Percentiles rank a stretch among this genome's conserved stretches.
Conservation (phyloP, 805 yeast species). For the Blastobotrys terrestris region DNA sequence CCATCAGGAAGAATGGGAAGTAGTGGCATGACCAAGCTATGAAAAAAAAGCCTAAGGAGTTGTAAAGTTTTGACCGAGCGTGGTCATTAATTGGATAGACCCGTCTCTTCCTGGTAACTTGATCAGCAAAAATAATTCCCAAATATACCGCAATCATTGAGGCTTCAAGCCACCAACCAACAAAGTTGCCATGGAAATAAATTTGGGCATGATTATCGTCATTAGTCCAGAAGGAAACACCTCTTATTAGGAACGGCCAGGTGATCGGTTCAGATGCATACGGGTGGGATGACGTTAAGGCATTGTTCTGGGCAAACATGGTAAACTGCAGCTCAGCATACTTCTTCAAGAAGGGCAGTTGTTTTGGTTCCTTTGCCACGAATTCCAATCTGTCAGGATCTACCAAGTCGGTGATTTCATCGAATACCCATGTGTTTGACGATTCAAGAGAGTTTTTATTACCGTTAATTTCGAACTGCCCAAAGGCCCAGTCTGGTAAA, state of each 20-base stretch:
- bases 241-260: slow-evolving; percentile 87
- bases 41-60: slow-evolving; percentile 76
- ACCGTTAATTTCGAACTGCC: slow-evolving; percentile 92
- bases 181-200: slow-evolving; percentile 80
- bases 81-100: slow-evolving; percentile 47
- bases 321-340: slow-evolving; percentile 83
- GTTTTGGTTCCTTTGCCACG: slow-evolving; percentile 56
- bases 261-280: slow-evolving; percentile 86
- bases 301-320: slow-evolving; percentile 92
- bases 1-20: slow-evolving; percentile 70
- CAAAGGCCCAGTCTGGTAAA: slow-evolving; percentile 93
- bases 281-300: slow-evolving; percentile 82
- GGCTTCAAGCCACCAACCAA: slow-evolving; percentile 87
- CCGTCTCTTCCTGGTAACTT: slow-evolving; percentile 70
- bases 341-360: slow-evolving; percentile 70
- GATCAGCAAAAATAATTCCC: slow-evolving; percentile 66
- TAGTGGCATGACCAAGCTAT: slow-evolving; percentile 82
- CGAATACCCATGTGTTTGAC: slow-evolving; percentile 71
- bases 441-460: slow-evolving; percentile 69
- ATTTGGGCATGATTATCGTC: slow-evolving; percentile 56
- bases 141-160: slow-evolving; percentile 54
- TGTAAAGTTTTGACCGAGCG: slow-evolving; percentile 67
- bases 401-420: slow-evolving; percentile 55
- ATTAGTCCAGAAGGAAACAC: slow-evolving; percentile 96
- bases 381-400: slow-evolving; percentile 56